These are phyloP conservation scores for Tylopilus subfusipes DNA, from an alignment of 768 basidiomycete genomes.

Conservation along the genomic window DNA sequence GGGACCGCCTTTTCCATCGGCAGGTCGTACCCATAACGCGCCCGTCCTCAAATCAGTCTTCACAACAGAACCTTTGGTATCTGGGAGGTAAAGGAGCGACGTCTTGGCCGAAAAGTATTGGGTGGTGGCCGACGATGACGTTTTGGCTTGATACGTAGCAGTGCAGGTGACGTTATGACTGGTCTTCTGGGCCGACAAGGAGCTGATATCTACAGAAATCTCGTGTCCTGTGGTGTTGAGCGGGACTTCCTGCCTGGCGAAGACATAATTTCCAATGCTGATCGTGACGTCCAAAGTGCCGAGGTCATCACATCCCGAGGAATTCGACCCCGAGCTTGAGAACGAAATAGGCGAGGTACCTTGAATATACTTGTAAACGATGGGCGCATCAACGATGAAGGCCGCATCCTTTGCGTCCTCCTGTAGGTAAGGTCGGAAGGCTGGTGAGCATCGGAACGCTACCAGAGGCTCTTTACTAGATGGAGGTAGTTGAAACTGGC, in stretches of 20 bases:
- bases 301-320: not conserved
- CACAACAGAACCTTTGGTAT: slow-evolving; percentile 38
- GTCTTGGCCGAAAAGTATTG: slow-evolving; percentile 33
- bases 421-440: slow-evolving; percentile 45
- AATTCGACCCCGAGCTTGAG: not conserved
- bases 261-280: slow-evolving; percentile 23
- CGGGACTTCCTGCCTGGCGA: slow-evolving; percentile 30
- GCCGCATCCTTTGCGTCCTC: slow-evolving; percentile 30
- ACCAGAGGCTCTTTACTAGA: slow-evolving; percentile 37
- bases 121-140: not conserved
- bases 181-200: slow-evolving; percentile 26
- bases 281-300: slow-evolving; percentile 29
- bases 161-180: slow-evolving; percentile 35
- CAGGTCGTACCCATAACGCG: slow-evolving; percentile 39
- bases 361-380: slow-evolving; percentile 35
- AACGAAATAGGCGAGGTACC: slow-evolving; percentile 34
- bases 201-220: slow-evolving; percentile 32
- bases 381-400: slow-evolving; percentile 38
- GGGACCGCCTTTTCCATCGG: slow-evolving; percentile 12
- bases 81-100: slow-evolving; percentile 41
- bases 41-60: slow-evolving; percentile 49
- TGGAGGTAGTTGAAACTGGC: slow-evolving; percentile 39
- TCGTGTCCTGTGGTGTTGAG: slow-evolving; percentile 37
- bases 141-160: slow-evolving; percentile 23
- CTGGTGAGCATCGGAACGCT: slow-evolving; percentile 45